Evolutionary conservation across 2,329 filamentous ascomycete genomes (phyloP).

Genomic region (Aureobasidium sp.): DNA sequence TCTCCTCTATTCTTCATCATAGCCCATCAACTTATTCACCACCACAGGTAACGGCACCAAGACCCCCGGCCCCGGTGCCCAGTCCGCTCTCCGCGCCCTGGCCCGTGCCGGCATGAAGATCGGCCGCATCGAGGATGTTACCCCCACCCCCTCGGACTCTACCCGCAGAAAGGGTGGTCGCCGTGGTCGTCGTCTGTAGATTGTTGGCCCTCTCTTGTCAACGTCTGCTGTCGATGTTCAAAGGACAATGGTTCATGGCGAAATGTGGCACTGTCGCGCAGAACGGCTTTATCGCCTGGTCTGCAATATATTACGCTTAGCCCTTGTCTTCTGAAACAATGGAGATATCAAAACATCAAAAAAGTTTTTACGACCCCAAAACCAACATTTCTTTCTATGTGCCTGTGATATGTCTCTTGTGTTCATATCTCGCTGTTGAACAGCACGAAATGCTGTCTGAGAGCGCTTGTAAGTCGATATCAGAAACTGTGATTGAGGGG

Average conservation of each 20-base stretch:
- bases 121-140: constrained; percentile 98
- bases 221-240: constrained; percentile 3
- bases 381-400: too few relatives aligned
- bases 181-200: constrained; percentile 98
- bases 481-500: not conserved
- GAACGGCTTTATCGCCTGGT: constrained; percentile 32
- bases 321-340: constrained; percentile 7
- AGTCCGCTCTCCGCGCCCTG: constrained; percentile 96
- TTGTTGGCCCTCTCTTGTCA: constrained; percentile 17
- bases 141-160: constrained; percentile 96
- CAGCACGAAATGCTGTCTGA: not conserved
- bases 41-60: constrained; percentile 88
- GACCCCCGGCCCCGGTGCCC: constrained; percentile 97
- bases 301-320: constrained; percentile 22
- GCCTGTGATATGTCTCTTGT: too few relatives aligned
- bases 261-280: constrained; percentile 31
- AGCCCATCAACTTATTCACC: not conserved
- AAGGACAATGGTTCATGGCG: constrained; percentile 19
- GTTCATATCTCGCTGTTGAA: not conserved
- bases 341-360: constrained; percentile 10
- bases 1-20: not conserved
- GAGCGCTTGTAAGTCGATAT: not conserved
- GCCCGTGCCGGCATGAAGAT: constrained; percentile 99
- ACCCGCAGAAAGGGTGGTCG: constrained; percentile 99
- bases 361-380: constrained; percentile 1